These are phyloP conservation scores for Phytopythium chamaehyphon DNA, from an alignment of 352 stramenopile genomes.

Conservation along the genomic window DNA sequence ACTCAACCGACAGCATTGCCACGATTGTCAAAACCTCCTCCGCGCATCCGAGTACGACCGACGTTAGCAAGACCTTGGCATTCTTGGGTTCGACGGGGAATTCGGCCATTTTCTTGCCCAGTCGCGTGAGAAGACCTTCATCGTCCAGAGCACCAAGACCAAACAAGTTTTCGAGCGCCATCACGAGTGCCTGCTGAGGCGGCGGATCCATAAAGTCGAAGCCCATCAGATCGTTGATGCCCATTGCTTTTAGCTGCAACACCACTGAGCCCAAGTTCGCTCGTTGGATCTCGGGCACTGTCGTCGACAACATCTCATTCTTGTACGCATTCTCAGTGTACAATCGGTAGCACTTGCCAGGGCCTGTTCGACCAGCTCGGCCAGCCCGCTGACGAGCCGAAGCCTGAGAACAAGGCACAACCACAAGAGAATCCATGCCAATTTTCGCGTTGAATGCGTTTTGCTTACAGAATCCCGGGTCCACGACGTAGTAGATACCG, in stretches of 20 bases:
- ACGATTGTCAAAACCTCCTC: slow-evolving; percentile 99
- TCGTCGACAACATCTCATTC: slow-evolving; percentile 96
- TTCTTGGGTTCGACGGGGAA: slow-evolving; percentile 99
- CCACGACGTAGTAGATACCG: slow-evolving; percentile 94
- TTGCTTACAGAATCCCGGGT: slow-evolving; percentile 97
- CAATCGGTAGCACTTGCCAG: slow-evolving; percentile 99
- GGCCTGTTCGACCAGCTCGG: slow-evolving; percentile 96
- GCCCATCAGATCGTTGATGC: slow-evolving; percentile 98
- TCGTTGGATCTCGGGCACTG: slow-evolving; percentile 98
- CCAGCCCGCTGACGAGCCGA: slow-evolving; percentile 97
- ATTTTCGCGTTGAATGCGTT: slow-evolving; percentile 99
- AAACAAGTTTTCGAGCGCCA: slow-evolving; percentile 97
- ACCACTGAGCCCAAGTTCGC: slow-evolving; percentile 98
- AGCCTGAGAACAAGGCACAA: slow-evolving; percentile 98
- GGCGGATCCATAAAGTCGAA: slow-evolving; percentile 99
- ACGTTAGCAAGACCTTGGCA: slow-evolving; percentile 98
- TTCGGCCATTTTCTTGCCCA: slow-evolving; percentile 99
- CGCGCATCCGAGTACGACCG: slow-evolving; percentile 95
- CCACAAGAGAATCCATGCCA: slow-evolving; percentile 99
- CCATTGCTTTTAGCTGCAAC: slow-evolving; percentile 99
- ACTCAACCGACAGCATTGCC: slow-evolving; percentile 98
- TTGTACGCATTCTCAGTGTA: slow-evolving; percentile 99
- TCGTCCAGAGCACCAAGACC: slow-evolving; percentile 97
- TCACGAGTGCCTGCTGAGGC: slow-evolving; percentile 95
- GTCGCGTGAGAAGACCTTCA: slow-evolving; percentile 87